Evolutionary conservation across 345 rosid species (phyloP).

Genomic region (Mallotus nudiflorus): DNA sequence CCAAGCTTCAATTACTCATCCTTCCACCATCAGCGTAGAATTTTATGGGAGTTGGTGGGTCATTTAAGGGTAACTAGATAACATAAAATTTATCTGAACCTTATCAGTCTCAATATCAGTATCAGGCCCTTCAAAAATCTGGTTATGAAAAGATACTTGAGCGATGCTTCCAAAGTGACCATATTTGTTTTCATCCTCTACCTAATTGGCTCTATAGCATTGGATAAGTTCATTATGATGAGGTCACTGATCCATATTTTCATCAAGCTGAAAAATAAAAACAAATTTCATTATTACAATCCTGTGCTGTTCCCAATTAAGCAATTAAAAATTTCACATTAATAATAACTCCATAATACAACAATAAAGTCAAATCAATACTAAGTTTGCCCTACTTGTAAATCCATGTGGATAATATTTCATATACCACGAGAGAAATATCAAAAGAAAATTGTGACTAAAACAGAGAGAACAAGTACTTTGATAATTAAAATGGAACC

Average conservation of each 20-base stretch:
- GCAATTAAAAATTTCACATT: neutral
- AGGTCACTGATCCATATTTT: constrained; percentile 93
- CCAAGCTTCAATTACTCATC: no score
- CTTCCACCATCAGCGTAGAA: no score
- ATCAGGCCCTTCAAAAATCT: constrained; percentile 96
- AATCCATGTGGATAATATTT: neutral
- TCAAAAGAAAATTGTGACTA: neutral
- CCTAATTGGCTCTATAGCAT: constrained; percentile 87
- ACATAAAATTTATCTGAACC: no score
- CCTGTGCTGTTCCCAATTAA: neutral
- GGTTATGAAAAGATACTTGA: constrained; percentile 66
- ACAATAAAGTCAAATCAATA: neutral
- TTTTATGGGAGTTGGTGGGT: no score
- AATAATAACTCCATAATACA: neutral
- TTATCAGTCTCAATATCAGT: constrained; percentile 93
- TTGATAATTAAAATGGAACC: neutral
- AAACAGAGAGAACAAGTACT: neutral
- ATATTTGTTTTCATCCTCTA: constrained; percentile 87
- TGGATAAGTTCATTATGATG: constrained; percentile 84
- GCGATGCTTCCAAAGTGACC: constrained; percentile 73
- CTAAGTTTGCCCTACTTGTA: neutral
- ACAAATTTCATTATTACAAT: neutral
- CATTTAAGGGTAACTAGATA: no score
- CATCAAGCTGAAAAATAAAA: constrained; percentile 61
- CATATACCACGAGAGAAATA: neutral